phyloP scores from a whole-genome alignment of 1,284 basidiomycete species.

The Somion occarium region DNA sequence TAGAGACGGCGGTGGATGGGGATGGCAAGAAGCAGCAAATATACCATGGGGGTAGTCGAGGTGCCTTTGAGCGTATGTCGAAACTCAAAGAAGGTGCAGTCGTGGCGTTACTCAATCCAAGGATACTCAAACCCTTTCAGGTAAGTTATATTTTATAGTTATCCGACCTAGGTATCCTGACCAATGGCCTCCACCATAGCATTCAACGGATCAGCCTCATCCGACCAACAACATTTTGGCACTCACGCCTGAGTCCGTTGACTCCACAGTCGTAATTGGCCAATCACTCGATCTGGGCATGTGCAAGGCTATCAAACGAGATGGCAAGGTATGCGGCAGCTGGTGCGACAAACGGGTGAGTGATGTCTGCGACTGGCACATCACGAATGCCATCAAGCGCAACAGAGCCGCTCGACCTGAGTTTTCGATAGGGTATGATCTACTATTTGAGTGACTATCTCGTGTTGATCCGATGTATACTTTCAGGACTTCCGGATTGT shows the following conservation, averaged over 20 bases:
- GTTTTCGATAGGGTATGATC: conserved; percentile 70
- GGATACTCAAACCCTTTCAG: conserved; percentile 80
- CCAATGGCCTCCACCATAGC: conserved; percentile 26
- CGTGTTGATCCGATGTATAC: conserved; percentile 7
- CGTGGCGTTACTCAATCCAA: conserved; percentile 86
- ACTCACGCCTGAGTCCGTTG: conserved; percentile 78
- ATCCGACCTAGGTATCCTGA: not conserved
- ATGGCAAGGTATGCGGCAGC: conserved; percentile 76
- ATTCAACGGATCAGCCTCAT: conserved; percentile 58
- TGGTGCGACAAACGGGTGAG: conserved; percentile 87
- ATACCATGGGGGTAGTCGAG: conserved; percentile 85
- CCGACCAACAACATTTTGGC: conserved; percentile 80
- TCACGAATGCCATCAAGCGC: conserved; percentile 76
- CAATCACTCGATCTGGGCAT: conserved; percentile 81
- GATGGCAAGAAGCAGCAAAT: conserved; percentile 51
- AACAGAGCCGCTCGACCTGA: conserved; percentile 73
- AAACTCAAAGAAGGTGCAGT: conserved; percentile 87
- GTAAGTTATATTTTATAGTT: conserved; percentile 35
- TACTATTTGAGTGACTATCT: not conserved
- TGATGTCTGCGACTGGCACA: conserved; percentile 86
- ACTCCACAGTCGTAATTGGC: conserved; percentile 82
- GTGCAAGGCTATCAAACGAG: conserved; percentile 73
- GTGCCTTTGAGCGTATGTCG: conserved; percentile 87
- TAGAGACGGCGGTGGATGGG: conserved; percentile 45
- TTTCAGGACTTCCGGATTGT: conserved; percentile 66